These are phyloP conservation scores for Aureobasidium sp. DNA, from an alignment of 2,329 filamentous ascomycete species.

Conservation along the genomic window DNA sequence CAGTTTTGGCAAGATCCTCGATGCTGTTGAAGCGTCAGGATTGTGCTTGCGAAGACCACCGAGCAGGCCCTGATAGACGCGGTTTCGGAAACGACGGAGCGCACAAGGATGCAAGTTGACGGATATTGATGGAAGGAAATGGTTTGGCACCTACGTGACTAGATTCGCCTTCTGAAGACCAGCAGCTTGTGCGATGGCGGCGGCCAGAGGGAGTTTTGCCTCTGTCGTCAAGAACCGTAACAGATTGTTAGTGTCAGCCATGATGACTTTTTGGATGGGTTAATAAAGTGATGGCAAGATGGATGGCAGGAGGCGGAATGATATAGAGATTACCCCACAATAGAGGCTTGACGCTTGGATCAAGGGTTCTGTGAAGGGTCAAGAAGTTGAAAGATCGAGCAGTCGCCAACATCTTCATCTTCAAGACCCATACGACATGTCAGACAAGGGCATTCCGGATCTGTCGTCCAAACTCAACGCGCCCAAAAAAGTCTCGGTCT, in stretches of 20 bases:
- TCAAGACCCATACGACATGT: not conserved
- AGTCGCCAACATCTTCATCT: not conserved
- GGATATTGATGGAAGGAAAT: not conserved
- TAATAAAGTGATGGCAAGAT: not conserved
- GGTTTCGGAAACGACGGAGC: too few relatives aligned
- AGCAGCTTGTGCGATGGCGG: slow-evolving; percentile 49
- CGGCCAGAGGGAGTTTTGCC: slow-evolving; percentile 48
- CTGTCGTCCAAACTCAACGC: slow-evolving; percentile 55
- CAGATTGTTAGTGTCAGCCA: slow-evolving; percentile 25
- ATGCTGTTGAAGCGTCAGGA: slow-evolving; percentile 26
- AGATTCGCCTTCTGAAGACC: slow-evolving; percentile 47
- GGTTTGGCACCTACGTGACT: slow-evolving; percentile 41
- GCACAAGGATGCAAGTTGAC: too few relatives aligned
- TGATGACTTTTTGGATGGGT: not conserved
- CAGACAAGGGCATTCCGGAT: slow-evolving; percentile 10
- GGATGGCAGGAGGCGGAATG: not conserved
- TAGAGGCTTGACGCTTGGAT: slow-evolving; percentile 21
- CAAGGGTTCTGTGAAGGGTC: slow-evolving; percentile 1
- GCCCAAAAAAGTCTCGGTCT: slow-evolving; percentile 74
- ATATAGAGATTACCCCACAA: not conserved
- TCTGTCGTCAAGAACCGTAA: slow-evolving; percentile 54
- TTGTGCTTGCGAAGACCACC: not conserved
- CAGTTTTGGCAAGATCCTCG: slow-evolving; percentile 44
- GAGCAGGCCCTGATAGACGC: not conserved
- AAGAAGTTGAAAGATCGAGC: not conserved